Evolutionary conservation across 495 filamentous ascomycete species (phyloP), one percentile per base, ranked within the genome.

Genomic region (Tuber melanosporum): DNA sequence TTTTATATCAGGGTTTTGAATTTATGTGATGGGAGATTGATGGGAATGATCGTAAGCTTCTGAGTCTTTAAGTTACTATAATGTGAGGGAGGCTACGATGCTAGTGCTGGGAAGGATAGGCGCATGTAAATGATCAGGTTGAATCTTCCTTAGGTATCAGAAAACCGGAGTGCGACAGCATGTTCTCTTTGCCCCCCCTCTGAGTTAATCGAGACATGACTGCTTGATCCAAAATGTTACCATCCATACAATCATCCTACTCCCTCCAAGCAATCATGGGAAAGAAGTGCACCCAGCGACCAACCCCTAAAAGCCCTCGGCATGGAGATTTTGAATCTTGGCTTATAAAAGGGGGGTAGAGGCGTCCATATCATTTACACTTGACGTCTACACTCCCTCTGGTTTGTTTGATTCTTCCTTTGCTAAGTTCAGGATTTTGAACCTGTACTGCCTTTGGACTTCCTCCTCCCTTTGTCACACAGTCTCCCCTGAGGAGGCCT

Each of bases 301-400:
- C 1, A 32, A 32, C 32, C 1, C 32, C 32, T 32, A 32, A 32
- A 32, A 32, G 32, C 32, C 82, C 10, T 86, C 84, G 2, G 88
- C 81, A 76, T 94, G 90, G n/a, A 92, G 87, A 20, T 88, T 85
- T 32, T 85, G 85, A 89, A 97, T 94, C 46, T 88, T 87, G 12
- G 89, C 86, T 93, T 92, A 96, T 26, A 97, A 89, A 41, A 88
- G 85, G 26, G 26, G 87, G 4, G 89, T 86, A 0, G 89, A 86
- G 0, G 87, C 86, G 17, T 89, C 86, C 39, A 87, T 83, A 46
- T 87, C 83, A 84, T 93, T 32, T n/a, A n/a, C n/a, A n/a, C n/a
- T n/a, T n/a, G n/a, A n/a, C n/a, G n/a, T n/a, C n/a, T n/a, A n/a
- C n/a, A n/a, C n/a, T n/a, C n/a, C n/a, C n/a, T n/a, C n/a, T n/a